Evolutionary conservation across 2,329 filamentous ascomycete genomes (phyloP), one percentile per base, ranked within the genome.

Genomic region (Cephalotrichum gorgonifer): DNA sequence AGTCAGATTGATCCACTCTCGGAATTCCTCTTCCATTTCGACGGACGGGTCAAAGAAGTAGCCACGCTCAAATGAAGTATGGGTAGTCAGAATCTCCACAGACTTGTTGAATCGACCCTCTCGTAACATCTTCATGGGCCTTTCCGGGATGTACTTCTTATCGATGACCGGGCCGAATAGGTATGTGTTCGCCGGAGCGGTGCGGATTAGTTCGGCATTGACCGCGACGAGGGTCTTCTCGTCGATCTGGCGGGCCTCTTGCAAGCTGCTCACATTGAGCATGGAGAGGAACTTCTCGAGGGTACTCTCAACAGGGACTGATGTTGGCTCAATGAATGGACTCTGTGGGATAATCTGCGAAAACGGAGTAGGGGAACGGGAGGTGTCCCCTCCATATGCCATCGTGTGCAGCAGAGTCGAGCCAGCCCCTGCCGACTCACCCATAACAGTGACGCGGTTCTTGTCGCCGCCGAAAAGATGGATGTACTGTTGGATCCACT

Each of bases 401-500:
- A 20, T 49, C 33, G 50, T 30, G 27, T 68, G 67, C 47, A 66
- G 62, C 46, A 67, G 53, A 48, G 70, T 62, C 4, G 63, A 66
- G 5, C 62, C 64, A 8, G 65, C 71, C 12, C 72, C 72, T 3
- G 70, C 69, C 3, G 66, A 72, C 52, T 72, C 66, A 12, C 72
- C 73, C 59, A 68, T 67, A 12, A 70, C 63, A 1, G 69, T 72
- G 15, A 75, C 70, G 2, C 62, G 56, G 1, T 56, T 57, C 17
- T 62, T 58, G 52, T 73, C 67, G 14, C 73, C 73, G 23, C 70
- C 71, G 30, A 75, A 64, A 1, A 65, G 57, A 14, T 57, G 53
- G 39, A 74, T 72, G 53, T 73, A 63, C 14, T 67, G 54, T 30
- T 71, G 63, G 2, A 71, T 64, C 72, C 72, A 75, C 50, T 72